These are phyloP conservation scores for Aspergillus jensenii DNA, from an alignment of 2,329 filamentous ascomycete species.

Conservation along the genomic window DNA sequence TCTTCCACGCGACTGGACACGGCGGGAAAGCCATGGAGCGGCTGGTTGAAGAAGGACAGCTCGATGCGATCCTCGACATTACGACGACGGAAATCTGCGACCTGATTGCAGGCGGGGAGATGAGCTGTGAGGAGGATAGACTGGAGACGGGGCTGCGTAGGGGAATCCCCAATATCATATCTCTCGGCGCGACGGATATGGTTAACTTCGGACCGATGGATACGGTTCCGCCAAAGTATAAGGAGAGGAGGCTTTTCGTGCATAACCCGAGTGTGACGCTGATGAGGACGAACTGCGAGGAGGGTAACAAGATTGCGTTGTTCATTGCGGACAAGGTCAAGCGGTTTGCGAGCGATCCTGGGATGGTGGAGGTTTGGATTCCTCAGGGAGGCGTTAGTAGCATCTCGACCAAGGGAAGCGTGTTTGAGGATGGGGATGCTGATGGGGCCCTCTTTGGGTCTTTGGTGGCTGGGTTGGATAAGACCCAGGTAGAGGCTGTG, in stretches of 20 bases:
- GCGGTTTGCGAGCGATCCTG: constrained; percentile 35
- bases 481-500: constrained; percentile 50
- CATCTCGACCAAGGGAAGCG: constrained; percentile 53
- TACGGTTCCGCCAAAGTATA: constrained; percentile 58
- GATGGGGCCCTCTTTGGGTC: constrained; percentile 50
- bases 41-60: constrained; percentile 54
- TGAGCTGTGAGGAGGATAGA: constrained; percentile 59
- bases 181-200: constrained; percentile 59
- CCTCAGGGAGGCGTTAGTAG: constrained; percentile 63
- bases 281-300: constrained; percentile 61
- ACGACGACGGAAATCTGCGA: constrained; percentile 71
- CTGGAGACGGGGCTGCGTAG: constrained; percentile 57
- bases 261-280: constrained; percentile 68
- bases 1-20: constrained; percentile 70
- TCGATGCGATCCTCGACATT: constrained; percentile 69
- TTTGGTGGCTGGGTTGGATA: constrained; percentile 51
- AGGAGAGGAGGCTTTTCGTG: constrained; percentile 52
- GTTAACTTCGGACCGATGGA: constrained; percentile 61
- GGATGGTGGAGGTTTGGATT: constrained; percentile 56
- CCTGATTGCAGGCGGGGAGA: constrained; percentile 60
- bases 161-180: constrained; percentile 60
- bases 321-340: constrained; percentile 58
- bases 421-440: constrained; percentile 54
- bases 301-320: constrained; percentile 55
- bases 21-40: constrained; percentile 70